Base-by-base conservation (phyloP, 208 protist genomes). In the Leishmania braziliensis region DNA sequence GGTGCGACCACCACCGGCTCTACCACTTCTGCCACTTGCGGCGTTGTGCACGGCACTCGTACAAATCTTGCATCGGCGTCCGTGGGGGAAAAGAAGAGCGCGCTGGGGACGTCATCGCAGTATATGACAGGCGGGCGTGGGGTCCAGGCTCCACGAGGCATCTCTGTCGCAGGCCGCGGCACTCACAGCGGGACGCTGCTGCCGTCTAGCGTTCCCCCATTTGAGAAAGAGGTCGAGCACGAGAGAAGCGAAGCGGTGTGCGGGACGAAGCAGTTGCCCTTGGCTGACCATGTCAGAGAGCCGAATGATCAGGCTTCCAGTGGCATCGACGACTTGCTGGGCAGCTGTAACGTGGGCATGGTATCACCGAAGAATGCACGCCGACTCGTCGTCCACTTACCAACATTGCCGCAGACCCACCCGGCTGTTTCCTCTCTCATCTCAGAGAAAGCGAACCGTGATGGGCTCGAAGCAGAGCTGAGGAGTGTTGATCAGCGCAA, bases 361-460 rank as follows among this genome's bases (percentile, higher is more conserved):
- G 68, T 84, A 29, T 39, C 80, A 2, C 80, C 80, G 10, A 26
- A 58, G 68, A 76, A 79, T 56, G 74, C 75, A 18, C 80, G 80
- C 2, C 51, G 76, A 62, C 74, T 69, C 14, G 54, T 68, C 23
- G 33, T 71, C 16, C 36, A 46, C 65, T 1, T n/a, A 46, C 65
- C 36, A 16, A 46, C 18, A 14, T 39, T 36, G 14, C 65, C 5
- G 36, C 16, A 43, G 65, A 46, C 65, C 29, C 36, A 48, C 65
- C 65, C 65, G 18, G 36, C 1, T 70, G 36, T 26, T 12, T 36
- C 29, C 36, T 26, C 65, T 3, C 18, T 3, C 65, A 18, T 39
- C 36, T 70, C 65, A 46, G 65, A 48, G 65, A 39, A 70, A 46
- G 65, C 36, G 18, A 20, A 36, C 26, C 5, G 36, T 46, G 65